Evolutionary conservation across 352 stramenopile genomes (phyloP).

Genomic region (Phytopythium helicoides): DNA sequence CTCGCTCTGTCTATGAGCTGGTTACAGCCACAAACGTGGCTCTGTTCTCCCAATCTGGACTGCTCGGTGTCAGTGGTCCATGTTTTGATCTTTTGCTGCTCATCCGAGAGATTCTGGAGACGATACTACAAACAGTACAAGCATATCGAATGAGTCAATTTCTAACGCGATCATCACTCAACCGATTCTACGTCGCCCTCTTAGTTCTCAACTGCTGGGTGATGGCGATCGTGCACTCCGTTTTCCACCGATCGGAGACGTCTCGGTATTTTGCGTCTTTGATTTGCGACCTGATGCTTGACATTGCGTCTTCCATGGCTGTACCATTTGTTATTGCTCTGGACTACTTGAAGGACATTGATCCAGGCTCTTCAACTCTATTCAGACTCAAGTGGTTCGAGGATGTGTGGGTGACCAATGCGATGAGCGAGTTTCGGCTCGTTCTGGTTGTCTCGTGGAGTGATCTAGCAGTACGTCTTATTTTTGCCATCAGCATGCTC

Average conservation of each 20-base stretch:
- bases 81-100: conserved; percentile 36
- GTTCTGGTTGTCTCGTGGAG: conserved; percentile 29
- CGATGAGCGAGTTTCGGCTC: conserved; percentile 46
- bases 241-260: conserved; percentile 12
- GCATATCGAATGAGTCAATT: conserved; percentile 11
- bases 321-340: conserved; percentile 22
- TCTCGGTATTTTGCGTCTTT: conserved; percentile 22
- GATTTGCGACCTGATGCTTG: conserved; percentile 30
- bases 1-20: neutral
- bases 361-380: neutral
- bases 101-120: conserved; percentile 7
- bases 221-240: conserved; percentile 26
- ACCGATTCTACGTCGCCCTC: conserved; percentile 11
- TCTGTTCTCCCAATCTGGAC: conserved; percentile 19
- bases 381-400: conserved; percentile 33
- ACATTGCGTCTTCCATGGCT: conserved; percentile 35
- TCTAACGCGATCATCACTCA: conserved; percentile 2
- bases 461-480: conserved; percentile 17
- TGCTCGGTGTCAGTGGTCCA: conserved; percentile 24
- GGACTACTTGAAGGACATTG: neutral
- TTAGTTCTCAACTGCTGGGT: conserved; percentile 20
- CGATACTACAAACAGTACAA: conserved; percentile 8
- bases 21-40: neutral
- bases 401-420: conserved; percentile 35
- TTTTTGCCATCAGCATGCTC: conserved; percentile 29